Evolutionary conservation across 78 protist species (phyloP).

Genomic region (Andalucia godoyi): DNA sequence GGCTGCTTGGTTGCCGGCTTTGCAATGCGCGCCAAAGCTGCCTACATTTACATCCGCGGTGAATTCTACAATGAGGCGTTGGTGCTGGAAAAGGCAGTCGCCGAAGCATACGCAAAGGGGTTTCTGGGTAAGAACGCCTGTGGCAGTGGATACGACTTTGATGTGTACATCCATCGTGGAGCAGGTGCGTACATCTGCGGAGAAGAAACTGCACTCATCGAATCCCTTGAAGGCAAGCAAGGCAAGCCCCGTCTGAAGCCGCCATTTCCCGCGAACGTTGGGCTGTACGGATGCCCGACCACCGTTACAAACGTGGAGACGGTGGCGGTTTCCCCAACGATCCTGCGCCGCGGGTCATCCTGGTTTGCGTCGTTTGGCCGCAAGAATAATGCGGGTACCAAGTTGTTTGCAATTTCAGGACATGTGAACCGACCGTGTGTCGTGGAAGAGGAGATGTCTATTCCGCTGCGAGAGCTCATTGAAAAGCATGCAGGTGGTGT

Average conservation of each 20-base stretch:
- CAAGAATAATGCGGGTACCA: slow-evolving; percentile 86
- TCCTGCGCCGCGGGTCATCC: slow-evolving; percentile 61
- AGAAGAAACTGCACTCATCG: slow-evolving; percentile 96
- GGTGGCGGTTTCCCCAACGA: slow-evolving; percentile 94
- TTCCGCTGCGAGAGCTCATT: slow-evolving; percentile 79
- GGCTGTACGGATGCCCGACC: slow-evolving; percentile 96
- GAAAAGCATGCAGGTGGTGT: slow-evolving; percentile 93
- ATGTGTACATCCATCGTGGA: slow-evolving; percentile 83
- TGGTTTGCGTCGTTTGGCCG: slow-evolving; percentile 93
- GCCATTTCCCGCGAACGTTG: slow-evolving; percentile 97
- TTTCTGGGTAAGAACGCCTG: slow-evolving; percentile 89
- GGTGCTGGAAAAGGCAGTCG: slow-evolving; percentile 71
- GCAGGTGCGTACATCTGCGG: slow-evolving; percentile 99
- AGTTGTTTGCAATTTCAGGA: slow-evolving; percentile 84
- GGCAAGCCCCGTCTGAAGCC: slow-evolving; percentile 97
- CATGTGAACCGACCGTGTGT: slow-evolving; percentile 91
- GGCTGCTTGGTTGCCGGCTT: slow-evolving; percentile 91
- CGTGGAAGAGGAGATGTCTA: slow-evolving; percentile 92
- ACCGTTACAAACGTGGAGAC: slow-evolving; percentile 99
- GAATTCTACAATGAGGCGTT: slow-evolving; percentile 60
- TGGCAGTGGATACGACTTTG: slow-evolving; percentile 84
- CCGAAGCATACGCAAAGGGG: slow-evolving; percentile 87
- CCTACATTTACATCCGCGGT: slow-evolving; percentile 98
- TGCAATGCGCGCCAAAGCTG: slow-evolving; percentile 94
- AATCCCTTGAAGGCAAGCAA: slow-evolving; percentile 88